Percentiles rank a stretch among this genome's conserved stretches.
phyloP scores from a whole-genome alignment of 768 basidiomycete genomes.

The Ramaria rubella region DNA sequence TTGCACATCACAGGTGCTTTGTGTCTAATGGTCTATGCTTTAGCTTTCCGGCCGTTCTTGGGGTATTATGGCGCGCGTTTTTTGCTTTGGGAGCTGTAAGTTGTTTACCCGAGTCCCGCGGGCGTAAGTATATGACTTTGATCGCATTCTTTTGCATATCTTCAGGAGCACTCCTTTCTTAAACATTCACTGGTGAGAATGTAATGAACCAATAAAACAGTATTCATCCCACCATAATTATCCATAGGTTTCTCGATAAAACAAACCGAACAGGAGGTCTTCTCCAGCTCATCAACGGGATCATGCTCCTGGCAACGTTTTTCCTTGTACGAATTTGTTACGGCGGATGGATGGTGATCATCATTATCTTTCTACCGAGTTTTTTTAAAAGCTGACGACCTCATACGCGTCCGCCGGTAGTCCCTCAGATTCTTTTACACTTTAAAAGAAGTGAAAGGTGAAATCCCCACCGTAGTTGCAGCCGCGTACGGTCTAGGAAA shows the following conservation, averaged over 20 bases:
- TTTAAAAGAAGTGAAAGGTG: not conserved
- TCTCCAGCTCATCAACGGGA: constrained; percentile 66
- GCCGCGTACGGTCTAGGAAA: not conserved
- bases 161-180: constrained; percentile 76
- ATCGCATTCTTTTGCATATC: constrained; percentile 3
- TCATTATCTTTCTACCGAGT: not conserved
- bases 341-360: constrained; percentile 34
- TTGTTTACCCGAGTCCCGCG: not conserved
- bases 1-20: constrained; percentile 38
- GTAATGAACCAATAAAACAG: not conserved
- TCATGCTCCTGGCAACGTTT: constrained; percentile 60
- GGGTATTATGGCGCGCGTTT: constrained; percentile 76
- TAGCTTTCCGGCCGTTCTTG: constrained; percentile 65
- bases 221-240: constrained; percentile 16
- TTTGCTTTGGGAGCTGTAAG: constrained; percentile 76
- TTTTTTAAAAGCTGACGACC: not conserved
- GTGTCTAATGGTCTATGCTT: constrained; percentile 61
- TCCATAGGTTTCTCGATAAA: constrained; percentile 67
- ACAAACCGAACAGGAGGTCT: constrained; percentile 60
- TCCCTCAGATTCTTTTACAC: constrained; percentile 1
- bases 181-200: constrained; percentile 71
- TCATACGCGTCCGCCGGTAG: not conserved
- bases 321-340: constrained; percentile 64
- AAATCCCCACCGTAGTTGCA: not conserved
- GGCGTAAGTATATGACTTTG: not conserved